Evolutionary conservation across 768 basidiomycete species (phyloP), one percentile per base, ranked within the genome.

Genomic region (Zangia roseola): DNA sequence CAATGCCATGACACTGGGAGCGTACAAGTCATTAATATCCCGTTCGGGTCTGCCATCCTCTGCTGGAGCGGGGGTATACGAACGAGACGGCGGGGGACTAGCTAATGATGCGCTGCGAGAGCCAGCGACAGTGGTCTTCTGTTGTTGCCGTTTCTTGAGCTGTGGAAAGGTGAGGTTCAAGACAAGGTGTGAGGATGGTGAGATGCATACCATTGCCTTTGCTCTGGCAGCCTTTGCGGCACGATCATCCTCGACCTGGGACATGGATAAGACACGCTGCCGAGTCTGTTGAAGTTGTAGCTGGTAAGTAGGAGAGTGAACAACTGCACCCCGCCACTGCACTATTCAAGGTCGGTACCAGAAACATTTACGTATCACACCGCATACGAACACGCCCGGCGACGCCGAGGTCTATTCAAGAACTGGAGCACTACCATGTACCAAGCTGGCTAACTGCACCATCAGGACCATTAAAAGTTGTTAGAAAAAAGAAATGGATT

Each of bases 141-240:
- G 81, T 59, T 83, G 84, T 56, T 86, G 87, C 50, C 85, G 79
- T 69, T 88, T 89, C 76, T 91, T 89, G 65, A 91, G 77, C 88
- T 91, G 43, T 20, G 30, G 44, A 20, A 43, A 40, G 39, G 19
- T 52, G 21, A 61, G 45, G 19, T 24, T 20, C 14, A 31, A 16
- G 46, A 39, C 36, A 28, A 48, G 0, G 17, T 24, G 41, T 19
- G 9, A 23, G 25, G 7, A 33, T 21, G 2, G 43, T 24, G 5
- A 34, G 42, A 47, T 43, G 67, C 78, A 49, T 64, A 91, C 91
- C 81, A 93, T 62, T 41, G 87, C 89, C 67, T 87, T 89, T 47
- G 87, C 91, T 53, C 91, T 81, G 3, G 91, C 91, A 47, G 90
- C 81, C 69, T 87, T 91, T 14, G 81, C 82, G 45, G 88, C 87